Evolutionary conservation across 306 rosid genomes (phyloP).

Genomic region (Cyamopsis tetragonoloba): DNA sequence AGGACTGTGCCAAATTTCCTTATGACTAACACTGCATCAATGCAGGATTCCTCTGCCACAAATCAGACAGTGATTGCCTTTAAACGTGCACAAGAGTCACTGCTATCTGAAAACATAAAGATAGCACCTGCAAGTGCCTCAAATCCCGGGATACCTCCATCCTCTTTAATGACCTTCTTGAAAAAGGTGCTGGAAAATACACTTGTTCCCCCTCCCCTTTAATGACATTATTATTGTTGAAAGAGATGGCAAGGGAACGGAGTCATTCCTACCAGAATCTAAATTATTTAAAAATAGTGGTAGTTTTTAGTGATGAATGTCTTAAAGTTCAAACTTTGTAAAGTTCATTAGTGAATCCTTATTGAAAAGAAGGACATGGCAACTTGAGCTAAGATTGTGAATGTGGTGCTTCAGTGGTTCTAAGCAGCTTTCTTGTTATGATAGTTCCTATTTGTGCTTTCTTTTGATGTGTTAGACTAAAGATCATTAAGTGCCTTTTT

Average conservation of each 20-base stretch:
- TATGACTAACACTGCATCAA: neutral
- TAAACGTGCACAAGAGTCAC: slow-evolving; percentile 68
- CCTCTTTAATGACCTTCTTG: slow-evolving; percentile 81
- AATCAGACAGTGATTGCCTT: slow-evolving; percentile 63
- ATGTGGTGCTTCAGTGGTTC: neutral
- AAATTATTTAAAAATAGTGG: neutral
- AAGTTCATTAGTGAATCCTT: neutral
- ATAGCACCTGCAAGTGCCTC: slow-evolving; percentile 58
- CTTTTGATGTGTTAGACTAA: neutral
- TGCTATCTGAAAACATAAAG: slow-evolving; percentile 52
- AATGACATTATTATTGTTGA: slow-evolving; percentile 8
- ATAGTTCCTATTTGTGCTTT: slow-evolving; percentile 5
- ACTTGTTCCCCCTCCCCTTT: neutral
- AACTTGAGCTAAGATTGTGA: slow-evolving; percentile 10
- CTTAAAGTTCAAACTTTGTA: neutral
- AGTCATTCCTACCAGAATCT: neutral
- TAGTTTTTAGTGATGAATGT: slow-evolving; percentile 4
- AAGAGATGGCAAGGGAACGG: slow-evolving; percentile 7
- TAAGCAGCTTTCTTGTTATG: neutral
- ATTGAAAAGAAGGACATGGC: neutral
- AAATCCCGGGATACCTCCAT: slow-evolving; percentile 96
- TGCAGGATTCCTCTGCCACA: slow-evolving; percentile 72
- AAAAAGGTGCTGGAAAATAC: slow-evolving; percentile 48
- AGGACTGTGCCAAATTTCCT: slow-evolving; percentile 18
- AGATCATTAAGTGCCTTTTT: neutral